Evolutionary conservation across 495 filamentous ascomycete genomes (phyloP).

Genomic region (Aspergillus homomorphus): DNA sequence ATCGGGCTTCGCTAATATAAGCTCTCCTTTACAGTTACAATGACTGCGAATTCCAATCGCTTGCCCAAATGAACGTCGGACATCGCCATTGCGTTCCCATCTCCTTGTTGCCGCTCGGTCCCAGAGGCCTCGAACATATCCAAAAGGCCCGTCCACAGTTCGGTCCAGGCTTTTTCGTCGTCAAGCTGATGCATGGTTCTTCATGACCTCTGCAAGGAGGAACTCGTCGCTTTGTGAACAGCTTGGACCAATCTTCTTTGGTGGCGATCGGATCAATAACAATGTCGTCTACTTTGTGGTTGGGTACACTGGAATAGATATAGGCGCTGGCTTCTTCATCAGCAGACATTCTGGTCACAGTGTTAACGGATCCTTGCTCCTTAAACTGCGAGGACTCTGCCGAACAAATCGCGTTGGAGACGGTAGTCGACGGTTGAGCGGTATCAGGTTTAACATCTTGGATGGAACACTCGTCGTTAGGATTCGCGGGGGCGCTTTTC

Average conservation of each 20-base stretch:
- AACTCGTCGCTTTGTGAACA: conserved; percentile 70
- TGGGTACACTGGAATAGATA: background rate
- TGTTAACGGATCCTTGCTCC: background rate
- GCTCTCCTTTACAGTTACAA: conserved; percentile 5
- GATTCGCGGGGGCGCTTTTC: conserved; percentile 27
- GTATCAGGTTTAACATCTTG: background rate
- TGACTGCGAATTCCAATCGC: conserved; percentile 62
- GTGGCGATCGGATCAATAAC: conserved; percentile 67
- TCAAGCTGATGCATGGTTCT: conserved; percentile 76
- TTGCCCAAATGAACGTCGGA: conserved; percentile 85
- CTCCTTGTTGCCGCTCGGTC: conserved; percentile 80
- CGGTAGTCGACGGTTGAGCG: background rate
- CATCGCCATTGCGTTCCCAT: conserved; percentile 81
- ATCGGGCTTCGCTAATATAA: background rate
- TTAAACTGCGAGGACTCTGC: background rate
- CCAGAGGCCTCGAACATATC: conserved; percentile 78
- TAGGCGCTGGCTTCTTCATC: background rate
- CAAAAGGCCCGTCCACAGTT: conserved; percentile 86
- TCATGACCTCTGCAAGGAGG: conserved; percentile 80
- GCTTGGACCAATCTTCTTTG: conserved; percentile 82
- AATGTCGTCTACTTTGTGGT: conserved; percentile 21
- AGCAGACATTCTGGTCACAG: background rate
- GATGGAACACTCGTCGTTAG: background rate
- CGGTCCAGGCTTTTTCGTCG: conserved; percentile 81
- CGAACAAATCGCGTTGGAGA: background rate